Conservation (phyloP, 1,284 basidiomycete genomes). For the Leccinum solheimii region DNA sequence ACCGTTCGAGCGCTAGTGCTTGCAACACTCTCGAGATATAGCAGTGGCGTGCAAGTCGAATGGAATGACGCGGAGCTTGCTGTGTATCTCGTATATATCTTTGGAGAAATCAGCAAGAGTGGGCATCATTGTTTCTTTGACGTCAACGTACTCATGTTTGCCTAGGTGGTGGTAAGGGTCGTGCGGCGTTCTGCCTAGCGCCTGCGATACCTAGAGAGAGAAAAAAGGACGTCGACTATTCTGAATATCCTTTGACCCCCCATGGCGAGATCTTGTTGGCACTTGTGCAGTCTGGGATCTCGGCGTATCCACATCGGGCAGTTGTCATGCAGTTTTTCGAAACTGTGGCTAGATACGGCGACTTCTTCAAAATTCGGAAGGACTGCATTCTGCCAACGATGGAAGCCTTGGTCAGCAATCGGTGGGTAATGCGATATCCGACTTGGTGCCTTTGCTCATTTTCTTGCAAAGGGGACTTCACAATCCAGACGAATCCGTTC, state of each 20-base stretch:
- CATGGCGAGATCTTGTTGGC: slow-evolving; percentile 90
- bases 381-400: slow-evolving; percentile 85
- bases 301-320: slow-evolving; percentile 80
- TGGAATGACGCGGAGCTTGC: slow-evolving; percentile 97
- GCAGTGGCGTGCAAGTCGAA: slow-evolving; percentile 58
- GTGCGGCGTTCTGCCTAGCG: slow-evolving; percentile 72
- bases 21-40: slow-evolving; percentile 69
- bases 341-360: slow-evolving; percentile 86
- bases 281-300: slow-evolving; percentile 83
- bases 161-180: slow-evolving; percentile 69
- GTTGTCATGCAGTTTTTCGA: slow-evolving; percentile 97
- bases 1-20: slow-evolving; percentile 72
- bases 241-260: slow-evolving; percentile 82
- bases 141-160: slow-evolving; percentile 2
- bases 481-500: slow-evolving; percentile 69
- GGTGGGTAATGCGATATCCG: slow-evolving; percentile 49
- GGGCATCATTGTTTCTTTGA: slow-evolving; percentile 19
- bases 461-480: slow-evolving; percentile 78
- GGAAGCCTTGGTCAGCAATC: slow-evolving; percentile 83
- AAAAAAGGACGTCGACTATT: slow-evolving; percentile 73
- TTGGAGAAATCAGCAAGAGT: slow-evolving; percentile 91
- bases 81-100: slow-evolving; percentile 89
- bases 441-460: slow-evolving; percentile 1
- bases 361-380: slow-evolving; percentile 94
- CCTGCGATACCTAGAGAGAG: slow-evolving; percentile 66